phyloP scores from a whole-genome alignment of 2,329 filamentous ascomycete genomes.

The Diaporthe sp. region DNA sequence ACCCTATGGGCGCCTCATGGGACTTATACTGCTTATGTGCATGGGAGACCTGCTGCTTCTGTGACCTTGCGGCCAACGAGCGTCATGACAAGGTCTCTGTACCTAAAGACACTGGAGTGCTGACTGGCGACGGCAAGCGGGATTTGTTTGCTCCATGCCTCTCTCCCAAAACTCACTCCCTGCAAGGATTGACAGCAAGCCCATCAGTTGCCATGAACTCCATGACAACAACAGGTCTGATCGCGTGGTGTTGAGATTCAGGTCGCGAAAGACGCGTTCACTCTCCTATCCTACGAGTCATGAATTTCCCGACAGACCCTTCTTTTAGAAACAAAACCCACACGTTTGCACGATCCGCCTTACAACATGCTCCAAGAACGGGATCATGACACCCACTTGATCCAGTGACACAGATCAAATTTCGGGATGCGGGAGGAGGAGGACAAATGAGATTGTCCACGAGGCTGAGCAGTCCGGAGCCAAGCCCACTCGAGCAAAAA shows the following conservation, averaged over 20 bases:
- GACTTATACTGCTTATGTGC: neutral
- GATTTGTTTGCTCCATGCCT: neutral
- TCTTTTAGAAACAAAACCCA: slow-evolving; percentile 11
- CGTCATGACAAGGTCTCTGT: too few relatives aligned
- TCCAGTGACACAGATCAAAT: slow-evolving; percentile 8
- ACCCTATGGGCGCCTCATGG: neutral
- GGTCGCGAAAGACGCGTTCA: neutral
- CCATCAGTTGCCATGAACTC: neutral
- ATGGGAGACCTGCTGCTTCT: neutral
- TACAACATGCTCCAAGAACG: neutral
- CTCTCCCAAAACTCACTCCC: neutral
- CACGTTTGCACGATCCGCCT: neutral
- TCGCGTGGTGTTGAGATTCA: neutral
- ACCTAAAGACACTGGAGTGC: too few relatives aligned
- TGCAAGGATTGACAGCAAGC: too few relatives aligned
- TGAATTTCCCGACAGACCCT: slow-evolving; percentile 4
- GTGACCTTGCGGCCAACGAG: too few relatives aligned
- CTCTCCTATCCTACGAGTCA: slow-evolving; percentile 15
- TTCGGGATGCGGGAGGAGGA: slow-evolving; percentile 22
- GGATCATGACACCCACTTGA: slow-evolving; percentile 1
- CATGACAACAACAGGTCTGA: neutral
- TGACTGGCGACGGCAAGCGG: too few relatives aligned
- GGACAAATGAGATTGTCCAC: neutral
- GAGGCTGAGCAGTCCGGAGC: neutral
- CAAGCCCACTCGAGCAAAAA: neutral